phyloP scores from a whole-genome alignment of 2,329 filamentous ascomycete species.

The Fusarium nurragi region DNA sequence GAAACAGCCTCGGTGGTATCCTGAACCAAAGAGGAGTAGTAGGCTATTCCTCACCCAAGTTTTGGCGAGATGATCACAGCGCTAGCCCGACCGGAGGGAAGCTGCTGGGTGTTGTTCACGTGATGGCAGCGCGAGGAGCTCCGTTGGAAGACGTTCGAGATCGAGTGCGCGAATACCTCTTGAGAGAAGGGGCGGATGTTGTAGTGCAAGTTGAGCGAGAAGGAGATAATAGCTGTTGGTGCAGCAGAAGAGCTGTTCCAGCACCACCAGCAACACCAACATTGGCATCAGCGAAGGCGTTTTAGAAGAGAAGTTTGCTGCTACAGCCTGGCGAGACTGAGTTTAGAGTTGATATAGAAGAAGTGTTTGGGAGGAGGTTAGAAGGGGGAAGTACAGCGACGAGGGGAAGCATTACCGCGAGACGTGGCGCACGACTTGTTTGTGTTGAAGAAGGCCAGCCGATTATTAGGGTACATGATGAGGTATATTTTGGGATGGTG shows the following conservation, averaged over 20 bases:
- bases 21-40: constrained; percentile 84
- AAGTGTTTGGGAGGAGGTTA: constrained; percentile 20
- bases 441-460: constrained; percentile 2
- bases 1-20: constrained; percentile 86
- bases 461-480: constrained; percentile 2
- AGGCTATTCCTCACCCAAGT: constrained; percentile 86
- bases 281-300: constrained; percentile 47
- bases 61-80: constrained; percentile 84
- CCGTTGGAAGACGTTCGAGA: constrained; percentile 85
- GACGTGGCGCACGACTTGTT: constrained; percentile 9
- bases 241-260: constrained; percentile 49
- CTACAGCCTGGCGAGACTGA: constrained; percentile 3
- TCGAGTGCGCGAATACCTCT: constrained; percentile 76
- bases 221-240: constrained; percentile 74
- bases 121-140: constrained; percentile 76
- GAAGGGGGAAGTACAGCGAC: constrained; percentile 13
- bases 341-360: constrained; percentile 19
- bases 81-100: constrained; percentile 57
- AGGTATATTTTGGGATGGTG: constrained; percentile 3
- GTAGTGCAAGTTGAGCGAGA: constrained; percentile 90
- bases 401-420: constrained; percentile 3
- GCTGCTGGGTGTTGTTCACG: constrained; percentile 85
- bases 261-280: constrained; percentile 45
- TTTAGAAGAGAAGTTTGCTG: constrained; percentile 40
- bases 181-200: constrained; percentile 77